Evolutionary conservation across 2,329 filamentous ascomycete species (phyloP).

Genomic region (Graphium sp.): DNA sequence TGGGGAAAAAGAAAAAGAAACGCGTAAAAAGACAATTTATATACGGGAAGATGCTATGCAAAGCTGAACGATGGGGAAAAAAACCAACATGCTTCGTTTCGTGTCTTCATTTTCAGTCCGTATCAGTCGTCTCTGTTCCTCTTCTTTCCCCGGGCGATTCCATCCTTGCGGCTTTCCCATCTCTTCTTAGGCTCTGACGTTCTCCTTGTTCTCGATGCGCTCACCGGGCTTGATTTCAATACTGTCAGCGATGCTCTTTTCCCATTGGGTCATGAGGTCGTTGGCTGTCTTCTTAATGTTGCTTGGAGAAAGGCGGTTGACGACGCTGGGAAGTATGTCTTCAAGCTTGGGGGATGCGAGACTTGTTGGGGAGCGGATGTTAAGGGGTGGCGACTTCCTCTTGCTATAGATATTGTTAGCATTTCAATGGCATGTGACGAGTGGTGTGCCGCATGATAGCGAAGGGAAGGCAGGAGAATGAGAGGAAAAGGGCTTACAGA

Average conservation of each 20-base stretch:
- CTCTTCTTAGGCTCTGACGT: background rate
- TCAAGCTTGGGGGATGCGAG: conserved; percentile 26
- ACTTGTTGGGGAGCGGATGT: conserved; percentile 9
- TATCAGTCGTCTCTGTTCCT: too few relatives aligned
- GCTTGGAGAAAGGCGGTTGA: conserved; percentile 56
- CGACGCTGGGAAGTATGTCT: conserved; percentile 48
- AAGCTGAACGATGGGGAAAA: too few relatives aligned
- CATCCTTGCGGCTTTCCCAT: background rate
- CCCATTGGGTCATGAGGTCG: conserved; percentile 81
- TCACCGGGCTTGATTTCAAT: conserved; percentile 1
- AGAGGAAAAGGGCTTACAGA: conserved; percentile 23
- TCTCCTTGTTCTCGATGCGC: conserved; percentile 2
- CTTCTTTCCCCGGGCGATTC: background rate
- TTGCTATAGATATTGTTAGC: conserved; percentile 11
- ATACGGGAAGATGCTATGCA: too few relatives aligned
- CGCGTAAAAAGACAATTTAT: too few relatives aligned
- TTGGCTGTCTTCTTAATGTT: conserved; percentile 73
- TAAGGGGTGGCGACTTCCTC: conserved; percentile 14
- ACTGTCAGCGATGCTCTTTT: conserved; percentile 50
- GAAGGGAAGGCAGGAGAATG: conserved; percentile 5
- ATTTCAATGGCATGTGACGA: conserved; percentile 3
- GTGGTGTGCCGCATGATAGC: too few relatives aligned
- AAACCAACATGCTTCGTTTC: too few relatives aligned
- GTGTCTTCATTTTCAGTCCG: too few relatives aligned
- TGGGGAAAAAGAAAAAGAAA: too few relatives aligned